These are phyloP conservation scores for Pneumocystis carinii DNA, from an alignment of 1,139 yeast species.

Conservation along the genomic window DNA sequence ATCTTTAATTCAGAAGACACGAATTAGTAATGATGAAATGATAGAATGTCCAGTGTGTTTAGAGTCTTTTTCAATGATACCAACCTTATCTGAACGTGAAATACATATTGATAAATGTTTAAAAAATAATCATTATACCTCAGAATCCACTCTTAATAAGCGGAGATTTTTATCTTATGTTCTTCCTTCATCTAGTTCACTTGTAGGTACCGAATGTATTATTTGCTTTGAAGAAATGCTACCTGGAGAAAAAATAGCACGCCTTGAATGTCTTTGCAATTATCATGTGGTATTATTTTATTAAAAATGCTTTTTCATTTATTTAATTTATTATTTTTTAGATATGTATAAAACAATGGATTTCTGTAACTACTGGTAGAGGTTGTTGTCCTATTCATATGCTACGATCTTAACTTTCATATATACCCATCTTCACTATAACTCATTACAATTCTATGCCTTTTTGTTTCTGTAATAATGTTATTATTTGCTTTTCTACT, in stretches of 20 bases:
- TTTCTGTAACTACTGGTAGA: slow-evolving; percentile 2
- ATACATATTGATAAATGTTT: slow-evolving; percentile 59
- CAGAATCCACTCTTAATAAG: not conserved
- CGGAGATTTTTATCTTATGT: slow-evolving; percentile 2
- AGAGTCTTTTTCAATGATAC: slow-evolving; percentile 20
- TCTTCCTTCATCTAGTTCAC: slow-evolving; percentile 7
- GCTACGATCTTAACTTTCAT: not conserved
- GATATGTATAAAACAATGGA: slow-evolving; percentile 2
- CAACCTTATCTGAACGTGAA: slow-evolving; percentile 38
- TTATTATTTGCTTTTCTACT: not conserved
- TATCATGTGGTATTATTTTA: slow-evolving; percentile 41
- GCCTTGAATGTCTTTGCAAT: slow-evolving; percentile 86
- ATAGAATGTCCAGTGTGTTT: slow-evolving; percentile 17
- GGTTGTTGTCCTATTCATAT: slow-evolving; percentile 8
- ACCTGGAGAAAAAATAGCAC: slow-evolving; percentile 78
- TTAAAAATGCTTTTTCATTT: not conserved
- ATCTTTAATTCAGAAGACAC: slow-evolving; percentile 11
- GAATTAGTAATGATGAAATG: slow-evolving; percentile 11
- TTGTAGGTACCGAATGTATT: slow-evolving; percentile 58
- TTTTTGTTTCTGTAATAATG: not conserved
- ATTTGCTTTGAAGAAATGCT: slow-evolving; percentile 79
- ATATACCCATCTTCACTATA: not conserved
- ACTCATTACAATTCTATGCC: not conserved
- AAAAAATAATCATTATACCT: slow-evolving; percentile 20
- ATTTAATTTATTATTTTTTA: not conserved